Evolutionary conservation across 352 stramenopile genomes (phyloP).

Genomic region (Phytophthora fragariae): DNA sequence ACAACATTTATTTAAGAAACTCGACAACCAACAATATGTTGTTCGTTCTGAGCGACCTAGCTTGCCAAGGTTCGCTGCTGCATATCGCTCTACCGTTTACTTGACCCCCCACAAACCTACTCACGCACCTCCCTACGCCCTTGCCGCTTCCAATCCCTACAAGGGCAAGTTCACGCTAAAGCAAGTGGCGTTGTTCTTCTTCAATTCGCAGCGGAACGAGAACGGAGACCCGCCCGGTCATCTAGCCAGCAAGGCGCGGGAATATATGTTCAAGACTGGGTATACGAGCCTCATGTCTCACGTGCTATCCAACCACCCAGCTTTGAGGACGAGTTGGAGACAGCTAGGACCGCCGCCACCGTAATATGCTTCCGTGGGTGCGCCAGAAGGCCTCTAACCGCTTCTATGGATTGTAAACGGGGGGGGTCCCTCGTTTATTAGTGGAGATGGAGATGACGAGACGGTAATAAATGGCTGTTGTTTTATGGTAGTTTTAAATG

Average conservation of each 20-base stretch:
- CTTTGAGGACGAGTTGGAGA: not conserved
- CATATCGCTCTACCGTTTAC: too few species aligned
- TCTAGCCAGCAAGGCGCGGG: not conserved
- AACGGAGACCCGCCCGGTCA: too few species aligned
- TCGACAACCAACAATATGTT: too few species aligned
- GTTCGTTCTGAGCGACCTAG: too few species aligned
- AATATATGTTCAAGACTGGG: not conserved
- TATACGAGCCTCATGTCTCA: slow-evolving; percentile 4
- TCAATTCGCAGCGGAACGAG: too few species aligned
- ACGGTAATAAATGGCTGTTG: not conserved
- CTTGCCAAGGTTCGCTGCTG: too few species aligned
- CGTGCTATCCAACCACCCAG: not conserved
- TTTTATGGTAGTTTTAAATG: not conserved
- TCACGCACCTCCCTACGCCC: too few species aligned
- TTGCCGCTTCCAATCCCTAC: too few species aligned
- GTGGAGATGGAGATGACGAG: slow-evolving; percentile 6
- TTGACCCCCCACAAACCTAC: too few species aligned
- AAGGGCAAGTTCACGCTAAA: too few species aligned
- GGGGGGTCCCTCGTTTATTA: slow-evolving; percentile 3
- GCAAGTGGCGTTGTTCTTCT: too few species aligned
- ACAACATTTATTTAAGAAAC: too few species aligned
- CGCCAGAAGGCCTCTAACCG: slow-evolving; percentile 4
- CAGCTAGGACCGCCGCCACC: not conserved
- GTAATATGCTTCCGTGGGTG: not conserved
- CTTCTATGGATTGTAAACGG: not conserved